Conservation (phyloP, 352 stramenopile genomes). For the Aphanomyces cochlioides region DNA sequence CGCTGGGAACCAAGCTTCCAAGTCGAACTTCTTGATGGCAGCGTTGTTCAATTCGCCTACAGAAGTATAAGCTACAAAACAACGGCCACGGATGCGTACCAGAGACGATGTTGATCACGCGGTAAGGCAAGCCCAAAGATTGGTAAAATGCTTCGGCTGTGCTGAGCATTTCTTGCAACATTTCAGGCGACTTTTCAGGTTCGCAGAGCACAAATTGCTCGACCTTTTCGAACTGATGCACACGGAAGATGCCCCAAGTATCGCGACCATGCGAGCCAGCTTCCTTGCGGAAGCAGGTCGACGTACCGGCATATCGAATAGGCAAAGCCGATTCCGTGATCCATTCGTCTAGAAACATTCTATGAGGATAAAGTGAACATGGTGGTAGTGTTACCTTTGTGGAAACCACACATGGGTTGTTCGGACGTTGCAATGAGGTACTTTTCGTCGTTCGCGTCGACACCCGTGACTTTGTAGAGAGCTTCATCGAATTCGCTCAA, state of each 20-base stretch:
- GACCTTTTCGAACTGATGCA: slow-evolving; percentile 99
- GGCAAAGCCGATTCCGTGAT: slow-evolving; percentile 80
- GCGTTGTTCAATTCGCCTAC: slow-evolving; percentile 97
- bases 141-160: slow-evolving; percentile 98
- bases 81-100: slow-evolving; percentile 33
- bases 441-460: slow-evolving; percentile 90
- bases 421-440: slow-evolving; percentile 99
- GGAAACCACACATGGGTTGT: slow-evolving; percentile 98
- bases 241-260: slow-evolving; percentile 99
- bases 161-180: slow-evolving; percentile 91
- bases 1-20: slow-evolving; percentile 99
- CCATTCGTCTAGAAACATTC: slow-evolving; percentile 47
- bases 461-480: slow-evolving; percentile 98
- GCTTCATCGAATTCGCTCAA: slow-evolving; percentile 99
- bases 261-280: slow-evolving; percentile 97
- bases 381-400: slow-evolving; percentile 77
- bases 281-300: slow-evolving; percentile 99
- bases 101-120: slow-evolving; percentile 99
- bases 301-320: slow-evolving; percentile 93
- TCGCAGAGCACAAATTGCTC: slow-evolving; percentile 98
- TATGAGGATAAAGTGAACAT: neutral
- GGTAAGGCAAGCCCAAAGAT: slow-evolving; percentile 96
- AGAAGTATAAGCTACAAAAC: neutral
- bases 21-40: slow-evolving; percentile 99
- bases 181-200: slow-evolving; percentile 88